Evolutionary conservation across 805 yeast genomes (phyloP), one percentile per base, ranked within the genome.

Genomic region (Candida multigemmis): DNA sequence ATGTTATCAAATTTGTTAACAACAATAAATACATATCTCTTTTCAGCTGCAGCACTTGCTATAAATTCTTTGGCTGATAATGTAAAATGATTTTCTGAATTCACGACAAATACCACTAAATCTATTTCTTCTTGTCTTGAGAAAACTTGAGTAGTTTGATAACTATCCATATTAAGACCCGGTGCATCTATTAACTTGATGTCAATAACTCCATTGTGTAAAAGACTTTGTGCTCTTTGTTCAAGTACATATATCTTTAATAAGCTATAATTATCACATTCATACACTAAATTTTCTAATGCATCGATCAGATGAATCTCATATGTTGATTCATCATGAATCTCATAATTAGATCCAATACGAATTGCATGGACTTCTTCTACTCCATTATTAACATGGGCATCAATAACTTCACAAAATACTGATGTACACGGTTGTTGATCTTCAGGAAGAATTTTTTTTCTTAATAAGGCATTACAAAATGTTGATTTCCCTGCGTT

Each of bases 361-460:
- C 74, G 71, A 12, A 91, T 75, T 0, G 98, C 97, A 53, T 91
- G 98, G 1, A 89, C 96, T 50, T 87, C 94, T 54, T 93, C 96
- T 10, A 74, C 43, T 11, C 78, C 73, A 21, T 65, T 58, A 46
- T 89, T 89, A 23, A 76, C 82, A 15, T 46, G 49, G 7, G 86
- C 84, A 50, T 91, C 96, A 16, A 83, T 61, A 6, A 93, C 89
- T 53, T 93, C 98, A 49, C 96, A 87, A 44, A 93, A 93, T 0
- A 91, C 96, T 35, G 83, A 77, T 0, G 99, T 91, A 44, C 96
- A 86, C 2, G 99, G 99, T 48, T 91, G 94, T 46, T 91, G 98
- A 53, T 91, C 99, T 44, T 82, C 94, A 0, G 99, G 98, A 25
- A 91, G 56, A 3, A 91, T 54, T 26, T 74, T 71, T 27, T 91